These are phyloP conservation scores for Lactifluus echinatus DNA, from an alignment of 768 basidiomycete species.

Conservation along the genomic window DNA sequence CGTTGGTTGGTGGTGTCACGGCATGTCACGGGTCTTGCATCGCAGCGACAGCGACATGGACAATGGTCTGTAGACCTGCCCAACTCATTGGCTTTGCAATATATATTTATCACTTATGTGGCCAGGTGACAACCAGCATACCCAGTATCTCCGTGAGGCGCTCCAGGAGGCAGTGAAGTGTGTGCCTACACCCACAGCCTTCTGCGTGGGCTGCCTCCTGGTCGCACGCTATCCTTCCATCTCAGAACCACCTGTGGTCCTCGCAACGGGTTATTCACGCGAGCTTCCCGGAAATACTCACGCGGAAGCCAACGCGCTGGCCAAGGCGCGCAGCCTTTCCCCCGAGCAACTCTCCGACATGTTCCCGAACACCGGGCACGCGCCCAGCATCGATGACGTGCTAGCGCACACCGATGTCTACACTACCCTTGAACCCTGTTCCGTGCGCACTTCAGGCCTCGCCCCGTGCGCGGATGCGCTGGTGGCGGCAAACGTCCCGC, in stretches of 20 bases:
- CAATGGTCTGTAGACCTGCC: conserved; percentile 1
- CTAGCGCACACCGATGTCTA: conserved; percentile 66
- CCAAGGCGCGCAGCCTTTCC: conserved; percentile 52
- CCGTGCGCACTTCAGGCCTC: conserved; percentile 78
- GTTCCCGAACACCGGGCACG: conserved; percentile 30
- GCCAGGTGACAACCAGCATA: conserved; percentile 24
- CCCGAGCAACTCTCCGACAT: conserved; percentile 35
- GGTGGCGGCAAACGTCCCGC: conserved; percentile 55
- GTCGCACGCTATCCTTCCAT: conserved; percentile 38
- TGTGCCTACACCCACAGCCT: conserved; percentile 61
- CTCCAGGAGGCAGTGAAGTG: conserved; percentile 66
- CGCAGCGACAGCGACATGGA: neutral
- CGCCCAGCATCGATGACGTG: conserved; percentile 39
- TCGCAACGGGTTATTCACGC: conserved; percentile 82
- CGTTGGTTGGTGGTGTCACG: neutral
- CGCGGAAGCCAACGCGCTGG: conserved; percentile 89
- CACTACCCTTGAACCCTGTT: conserved; percentile 96
- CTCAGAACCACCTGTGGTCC: conserved; percentile 36
- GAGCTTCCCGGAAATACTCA: conserved; percentile 93
- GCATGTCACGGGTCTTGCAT: neutral
- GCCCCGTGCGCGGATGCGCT: conserved; percentile 81
- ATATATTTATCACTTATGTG: neutral
- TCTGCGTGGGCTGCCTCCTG: conserved; percentile 86
- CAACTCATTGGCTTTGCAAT: too few relatives aligned
- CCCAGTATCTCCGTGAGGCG: conserved; percentile 50